phyloP scores from a whole-genome alignment of 2,329 filamentous ascomycete genomes.

The Beauveria caledonica region DNA sequence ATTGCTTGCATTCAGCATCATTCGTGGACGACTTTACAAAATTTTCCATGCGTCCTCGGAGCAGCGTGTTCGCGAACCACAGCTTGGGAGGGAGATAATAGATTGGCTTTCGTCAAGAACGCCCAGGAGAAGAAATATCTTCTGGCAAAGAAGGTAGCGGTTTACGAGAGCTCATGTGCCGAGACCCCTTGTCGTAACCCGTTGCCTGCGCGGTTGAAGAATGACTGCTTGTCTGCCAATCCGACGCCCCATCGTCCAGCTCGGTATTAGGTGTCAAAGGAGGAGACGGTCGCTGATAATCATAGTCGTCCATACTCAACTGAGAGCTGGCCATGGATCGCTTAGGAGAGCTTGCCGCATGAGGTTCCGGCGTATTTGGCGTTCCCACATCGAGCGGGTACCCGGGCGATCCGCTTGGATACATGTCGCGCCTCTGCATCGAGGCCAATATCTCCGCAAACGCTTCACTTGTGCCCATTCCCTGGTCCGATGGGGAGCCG shows the following conservation, averaged over 20 bases:
- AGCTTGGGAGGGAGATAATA: neutral
- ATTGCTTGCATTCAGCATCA: neutral
- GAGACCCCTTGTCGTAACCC: conserved; percentile 7
- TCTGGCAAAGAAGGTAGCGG: conserved; percentile 36
- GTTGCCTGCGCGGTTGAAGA: conserved; percentile 13
- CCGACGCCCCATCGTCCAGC: neutral
- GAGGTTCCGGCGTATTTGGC: neutral
- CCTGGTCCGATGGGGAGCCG: conserved; percentile 22
- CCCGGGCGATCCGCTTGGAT: conserved; percentile 1
- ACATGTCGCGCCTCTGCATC: conserved; percentile 11
- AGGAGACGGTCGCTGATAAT: conserved; percentile 11
- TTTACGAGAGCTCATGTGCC: conserved; percentile 27
- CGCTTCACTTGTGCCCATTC: conserved; percentile 12
- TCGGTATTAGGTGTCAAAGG: conserved; percentile 9
- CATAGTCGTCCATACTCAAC: conserved; percentile 4
- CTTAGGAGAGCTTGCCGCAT: neutral
- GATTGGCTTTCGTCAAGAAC: neutral
- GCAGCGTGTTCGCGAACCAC: no score
- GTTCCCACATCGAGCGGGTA: neutral
- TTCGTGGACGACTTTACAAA: neutral
- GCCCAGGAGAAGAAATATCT: conserved; percentile 19
- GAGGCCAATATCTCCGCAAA: conserved; percentile 18
- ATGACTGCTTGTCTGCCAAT: conserved; percentile 12
- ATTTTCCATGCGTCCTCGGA: no score
- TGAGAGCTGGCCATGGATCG: neutral